phyloP scores from a whole-genome alignment of 1,139 yeast species.

The Debaryomyces singareniensis region DNA sequence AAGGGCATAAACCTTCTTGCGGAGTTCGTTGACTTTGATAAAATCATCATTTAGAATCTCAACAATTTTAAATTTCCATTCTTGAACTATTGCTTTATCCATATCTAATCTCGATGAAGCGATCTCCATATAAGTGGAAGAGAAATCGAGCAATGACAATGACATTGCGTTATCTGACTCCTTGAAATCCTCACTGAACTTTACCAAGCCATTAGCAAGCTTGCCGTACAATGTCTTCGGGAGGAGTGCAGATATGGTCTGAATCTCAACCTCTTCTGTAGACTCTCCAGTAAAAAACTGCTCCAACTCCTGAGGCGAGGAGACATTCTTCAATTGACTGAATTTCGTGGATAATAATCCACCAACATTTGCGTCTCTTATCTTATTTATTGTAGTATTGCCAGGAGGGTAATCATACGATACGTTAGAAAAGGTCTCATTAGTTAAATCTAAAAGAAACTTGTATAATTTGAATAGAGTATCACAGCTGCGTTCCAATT shows the following conservation, averaged over 20 bases:
- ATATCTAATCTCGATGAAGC: conserved; percentile 59
- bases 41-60: conserved; percentile 50
- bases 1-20: conserved; percentile 63
- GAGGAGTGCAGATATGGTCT: conserved; percentile 26
- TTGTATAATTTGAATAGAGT: conserved; percentile 53
- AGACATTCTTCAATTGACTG: conserved; percentile 52
- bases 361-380: conserved; percentile 59
- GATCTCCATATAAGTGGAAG: conserved; percentile 54
- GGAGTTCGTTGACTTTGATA: conserved; percentile 51
- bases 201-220: conserved; percentile 29
- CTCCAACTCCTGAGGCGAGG: conserved; percentile 61
- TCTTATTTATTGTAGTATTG: conserved; percentile 35
- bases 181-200: conserved; percentile 34
- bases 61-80: conserved; percentile 50
- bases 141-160: conserved; percentile 49
- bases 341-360: conserved; percentile 49
- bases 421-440: conserved; percentile 56
- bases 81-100: conserved; percentile 53
- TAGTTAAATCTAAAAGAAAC: conserved; percentile 51
- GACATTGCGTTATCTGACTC: conserved; percentile 42
- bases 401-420: conserved; percentile 76
- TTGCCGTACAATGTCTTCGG: conserved; percentile 44
- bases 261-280: conserved; percentile 17
- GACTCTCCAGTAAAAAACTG: conserved; percentile 33
- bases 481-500: conserved; percentile 62